phyloP scores from a whole-genome alignment of 495 filamentous ascomycete species.

The Neurospora tetrasperma region DNA sequence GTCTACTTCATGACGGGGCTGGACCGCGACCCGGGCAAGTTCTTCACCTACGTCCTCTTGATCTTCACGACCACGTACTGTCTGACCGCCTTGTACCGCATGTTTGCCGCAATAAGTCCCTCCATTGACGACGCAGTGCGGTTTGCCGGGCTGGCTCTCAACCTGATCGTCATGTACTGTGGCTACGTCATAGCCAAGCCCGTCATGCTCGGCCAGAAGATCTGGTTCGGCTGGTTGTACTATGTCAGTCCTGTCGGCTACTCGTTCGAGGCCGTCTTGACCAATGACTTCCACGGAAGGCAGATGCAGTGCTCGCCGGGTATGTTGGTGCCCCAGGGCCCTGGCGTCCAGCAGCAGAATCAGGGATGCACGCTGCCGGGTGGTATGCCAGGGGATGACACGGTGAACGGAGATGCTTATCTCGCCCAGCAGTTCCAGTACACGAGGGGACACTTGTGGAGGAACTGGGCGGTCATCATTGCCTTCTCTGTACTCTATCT shows the following conservation, averaged over 20 bases:
- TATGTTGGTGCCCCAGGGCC: constrained; percentile 50
- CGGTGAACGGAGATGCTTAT: constrained; percentile 51
- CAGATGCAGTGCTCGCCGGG: constrained; percentile 38
- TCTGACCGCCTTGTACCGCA: constrained; percentile 57
- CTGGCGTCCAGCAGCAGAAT: constrained; percentile 36
- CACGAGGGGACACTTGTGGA: constrained; percentile 58
- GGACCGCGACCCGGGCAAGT: constrained; percentile 59
- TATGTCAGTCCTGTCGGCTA: constrained; percentile 72
- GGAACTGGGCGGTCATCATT: constrained; percentile 68
- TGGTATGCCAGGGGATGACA: constrained; percentile 37
- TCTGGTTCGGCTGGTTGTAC: constrained; percentile 69
- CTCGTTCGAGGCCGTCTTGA: constrained; percentile 56
- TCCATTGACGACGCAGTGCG: constrained; percentile 52
- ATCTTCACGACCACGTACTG: constrained; percentile 52
- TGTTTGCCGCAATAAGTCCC: constrained; percentile 53
- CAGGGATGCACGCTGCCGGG: constrained; percentile 53
- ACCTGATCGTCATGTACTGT: constrained; percentile 69
- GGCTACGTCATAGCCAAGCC: constrained; percentile 61
- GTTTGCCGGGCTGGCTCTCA: constrained; percentile 44
- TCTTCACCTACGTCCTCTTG: constrained; percentile 66
- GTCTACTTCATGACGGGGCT: constrained; percentile 73
- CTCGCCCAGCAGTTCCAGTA: constrained; percentile 47
- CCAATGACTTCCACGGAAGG: constrained; percentile 55
- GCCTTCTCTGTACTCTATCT: constrained; percentile 63
- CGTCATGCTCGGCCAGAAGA: constrained; percentile 47